A percentile compares a stretch with the other conserved stretches of the same genome.
Conservation (phyloP, 2,329 filamentous ascomycete species). For the Pseudopyricularia javanii region DNA sequence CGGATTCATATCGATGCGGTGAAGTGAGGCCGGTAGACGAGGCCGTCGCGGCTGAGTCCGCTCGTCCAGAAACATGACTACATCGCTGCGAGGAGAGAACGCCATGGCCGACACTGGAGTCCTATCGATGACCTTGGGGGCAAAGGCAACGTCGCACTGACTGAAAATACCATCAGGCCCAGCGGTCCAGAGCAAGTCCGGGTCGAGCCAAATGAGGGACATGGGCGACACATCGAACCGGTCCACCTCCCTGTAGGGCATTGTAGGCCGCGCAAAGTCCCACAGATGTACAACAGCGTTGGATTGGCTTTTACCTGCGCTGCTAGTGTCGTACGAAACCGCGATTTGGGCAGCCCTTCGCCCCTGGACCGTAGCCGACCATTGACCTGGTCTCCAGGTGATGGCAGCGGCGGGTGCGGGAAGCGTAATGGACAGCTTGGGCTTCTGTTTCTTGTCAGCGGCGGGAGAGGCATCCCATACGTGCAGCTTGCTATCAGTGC, state of each 20-base stretch:
- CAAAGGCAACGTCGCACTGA: constrained; percentile 54
- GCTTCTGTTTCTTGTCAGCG: constrained; percentile 51
- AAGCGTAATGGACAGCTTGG: constrained; percentile 47
- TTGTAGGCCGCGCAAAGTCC: constrained; percentile 54
- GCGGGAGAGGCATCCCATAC: constrained; percentile 52
- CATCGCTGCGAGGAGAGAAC: constrained; percentile 47
- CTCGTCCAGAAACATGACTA: constrained; percentile 50
- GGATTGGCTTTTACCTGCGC: constrained; percentile 32
- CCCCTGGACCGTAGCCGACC: constrained; percentile 51
- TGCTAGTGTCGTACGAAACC: constrained; percentile 44
- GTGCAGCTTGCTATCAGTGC: constrained; percentile 47
- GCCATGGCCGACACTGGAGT: constrained; percentile 48
- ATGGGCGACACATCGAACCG: constrained; percentile 45
- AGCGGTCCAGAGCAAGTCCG: constrained; percentile 54
- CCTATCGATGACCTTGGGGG: constrained; percentile 49
- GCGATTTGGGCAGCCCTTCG: constrained; percentile 49
- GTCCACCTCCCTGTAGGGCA: constrained; percentile 56
- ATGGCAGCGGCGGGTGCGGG: constrained; percentile 47
- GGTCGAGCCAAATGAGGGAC: constrained; percentile 49
- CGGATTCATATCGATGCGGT: constrained; percentile 4
- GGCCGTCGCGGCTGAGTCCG: constrained; percentile 32
- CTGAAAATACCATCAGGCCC: constrained; percentile 49
- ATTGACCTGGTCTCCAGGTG: constrained; percentile 51
- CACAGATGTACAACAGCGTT: constrained; percentile 51
- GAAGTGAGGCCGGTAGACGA: constrained; percentile 16